A percentile compares a stretch with the other conserved stretches of the same genome.
Evolutionary conservation across 2,329 filamentous ascomycete species (phyloP).

Genomic region (Claviceps monticola): DNA sequence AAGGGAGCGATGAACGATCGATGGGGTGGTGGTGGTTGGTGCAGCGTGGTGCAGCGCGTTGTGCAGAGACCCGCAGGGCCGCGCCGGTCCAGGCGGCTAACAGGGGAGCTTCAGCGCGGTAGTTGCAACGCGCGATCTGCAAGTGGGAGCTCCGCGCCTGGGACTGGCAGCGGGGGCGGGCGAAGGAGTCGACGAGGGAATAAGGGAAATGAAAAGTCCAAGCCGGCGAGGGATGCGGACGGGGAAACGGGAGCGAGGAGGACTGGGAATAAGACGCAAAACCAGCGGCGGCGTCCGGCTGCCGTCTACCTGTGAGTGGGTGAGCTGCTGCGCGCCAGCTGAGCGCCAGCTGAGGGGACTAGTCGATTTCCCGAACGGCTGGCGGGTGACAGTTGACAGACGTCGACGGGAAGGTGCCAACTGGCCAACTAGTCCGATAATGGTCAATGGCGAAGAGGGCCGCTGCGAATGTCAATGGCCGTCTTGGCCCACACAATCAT

Average conservation of each 20-base stretch:
- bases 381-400: neutral
- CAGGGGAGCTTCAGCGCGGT: too few relatives aligned
- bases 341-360: neutral
- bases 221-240: constrained; percentile 3
- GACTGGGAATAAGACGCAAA: constrained; percentile 8
- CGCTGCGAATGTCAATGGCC: too few relatives aligned
- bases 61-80: neutral
- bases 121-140: neutral
- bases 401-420: neutral
- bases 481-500: too few relatives aligned
- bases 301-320: neutral
- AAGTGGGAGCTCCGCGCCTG: neutral
- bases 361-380: neutral
- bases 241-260: constrained; percentile 5
- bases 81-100: neutral
- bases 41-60: neutral
- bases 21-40: neutral
- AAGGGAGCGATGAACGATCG: neutral
- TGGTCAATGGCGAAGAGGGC: too few relatives aligned
- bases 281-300: neutral
- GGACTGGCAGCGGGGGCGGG: neutral
- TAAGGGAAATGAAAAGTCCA: constrained; percentile 1
- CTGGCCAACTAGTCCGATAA: neutral
- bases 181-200: neutral
- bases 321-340: neutral